These are phyloP conservation scores for Epichloe baconii DNA, from an alignment of 2,329 filamentous ascomycete species.

Conservation along the genomic window DNA sequence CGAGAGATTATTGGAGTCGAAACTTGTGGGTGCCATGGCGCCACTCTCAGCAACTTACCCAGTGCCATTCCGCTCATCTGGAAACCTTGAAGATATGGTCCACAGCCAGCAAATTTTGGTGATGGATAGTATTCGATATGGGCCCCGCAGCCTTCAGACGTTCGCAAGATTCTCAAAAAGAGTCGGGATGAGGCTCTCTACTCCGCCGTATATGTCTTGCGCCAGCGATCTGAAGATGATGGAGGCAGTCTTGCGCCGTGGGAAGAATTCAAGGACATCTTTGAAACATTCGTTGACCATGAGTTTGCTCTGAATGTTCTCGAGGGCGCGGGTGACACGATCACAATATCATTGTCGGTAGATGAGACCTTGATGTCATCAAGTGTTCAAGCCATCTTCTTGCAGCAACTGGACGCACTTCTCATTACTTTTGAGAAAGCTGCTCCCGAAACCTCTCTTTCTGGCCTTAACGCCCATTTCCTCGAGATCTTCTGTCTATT, in stretches of 20 bases:
- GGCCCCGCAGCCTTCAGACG: constrained; percentile 10
- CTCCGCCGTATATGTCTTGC: constrained; percentile 14
- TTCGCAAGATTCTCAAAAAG: constrained; percentile 12
- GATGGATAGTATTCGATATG: neutral
- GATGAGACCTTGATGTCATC: neutral
- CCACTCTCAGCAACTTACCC: neutral
- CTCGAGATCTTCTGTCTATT: neutral
- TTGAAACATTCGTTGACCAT: constrained; percentile 24
- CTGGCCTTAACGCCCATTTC: neutral
- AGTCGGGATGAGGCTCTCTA: constrained; percentile 10
- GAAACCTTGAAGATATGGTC: neutral
- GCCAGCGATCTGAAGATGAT: constrained; percentile 5
- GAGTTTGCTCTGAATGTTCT: constrained; percentile 26
- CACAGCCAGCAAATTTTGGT: neutral
- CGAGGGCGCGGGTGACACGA: constrained; percentile 5
- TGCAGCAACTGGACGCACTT: neutral
- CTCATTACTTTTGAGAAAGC: neutral
- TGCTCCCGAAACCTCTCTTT: neutral
- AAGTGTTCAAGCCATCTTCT: neutral
- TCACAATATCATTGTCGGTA: neutral
- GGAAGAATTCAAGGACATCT: constrained; percentile 1
- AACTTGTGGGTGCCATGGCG: neutral
- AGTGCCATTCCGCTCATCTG: neutral
- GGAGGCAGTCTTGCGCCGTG: neutral
- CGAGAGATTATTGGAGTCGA: neutral